phyloP scores from a whole-genome alignment of 306 rosid species.

The Vigna radiata region DNA sequence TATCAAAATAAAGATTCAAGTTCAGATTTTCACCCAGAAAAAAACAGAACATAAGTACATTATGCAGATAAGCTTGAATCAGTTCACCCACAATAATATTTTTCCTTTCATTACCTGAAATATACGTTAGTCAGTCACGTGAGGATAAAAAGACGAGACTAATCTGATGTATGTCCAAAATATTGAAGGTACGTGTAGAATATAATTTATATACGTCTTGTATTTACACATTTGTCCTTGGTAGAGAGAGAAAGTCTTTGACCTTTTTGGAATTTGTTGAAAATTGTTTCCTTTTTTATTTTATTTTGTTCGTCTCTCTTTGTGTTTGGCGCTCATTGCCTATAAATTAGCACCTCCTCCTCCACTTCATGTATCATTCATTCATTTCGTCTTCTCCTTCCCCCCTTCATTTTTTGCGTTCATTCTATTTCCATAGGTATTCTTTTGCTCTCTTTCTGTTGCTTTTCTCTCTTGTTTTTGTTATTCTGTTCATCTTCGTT shows the following conservation, averaged over 20 bases:
- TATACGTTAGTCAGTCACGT: neutral
- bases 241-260: conserved; percentile 25
- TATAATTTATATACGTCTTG: conserved; percentile 1
- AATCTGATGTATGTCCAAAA: neutral
- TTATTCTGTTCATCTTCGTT: conserved; percentile 1
- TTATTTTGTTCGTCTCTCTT: neutral
- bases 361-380: conserved; percentile 37
- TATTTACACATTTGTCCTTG: conserved; percentile 30
- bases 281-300: neutral
- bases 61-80: conserved; percentile 1
- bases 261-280: neutral
- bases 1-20: neutral
- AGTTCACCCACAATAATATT: neutral
- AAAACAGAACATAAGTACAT: neutral
- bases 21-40: neutral
- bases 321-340: conserved; percentile 40
- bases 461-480: neutral
- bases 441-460: neutral
- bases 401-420: conserved; percentile 46
- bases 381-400: conserved; percentile 35
- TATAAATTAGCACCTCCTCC: conserved; percentile 50
- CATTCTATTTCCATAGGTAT: conserved; percentile 47
- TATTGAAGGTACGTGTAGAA: conserved; percentile 1
- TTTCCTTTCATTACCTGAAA: neutral
- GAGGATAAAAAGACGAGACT: neutral